Conservation (phyloP, 1,284 basidiomycete species). For the Puccinia triticina region DNA sequence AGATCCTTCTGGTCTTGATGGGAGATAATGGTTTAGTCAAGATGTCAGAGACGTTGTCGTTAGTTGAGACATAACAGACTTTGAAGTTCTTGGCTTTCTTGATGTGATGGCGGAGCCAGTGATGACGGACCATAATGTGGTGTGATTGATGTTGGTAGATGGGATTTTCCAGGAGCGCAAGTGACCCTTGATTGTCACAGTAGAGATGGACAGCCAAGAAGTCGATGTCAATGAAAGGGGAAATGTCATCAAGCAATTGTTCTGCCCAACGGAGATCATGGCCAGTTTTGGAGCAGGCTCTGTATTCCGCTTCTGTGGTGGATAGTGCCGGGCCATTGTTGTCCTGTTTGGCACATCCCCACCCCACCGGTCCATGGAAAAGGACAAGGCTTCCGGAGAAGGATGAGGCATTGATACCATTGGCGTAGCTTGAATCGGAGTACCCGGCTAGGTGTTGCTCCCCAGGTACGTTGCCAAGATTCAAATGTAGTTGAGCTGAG, state of each 20-base stretch:
- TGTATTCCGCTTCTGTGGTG: no score
- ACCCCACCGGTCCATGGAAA: not conserved
- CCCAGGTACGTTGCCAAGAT: not conserved
- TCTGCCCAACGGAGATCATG: not conserved
- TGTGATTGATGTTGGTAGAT: not conserved
- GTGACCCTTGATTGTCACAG: not conserved
- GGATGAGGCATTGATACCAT: not conserved
- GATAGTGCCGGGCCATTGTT: not conserved
- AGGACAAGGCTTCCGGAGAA: not conserved
- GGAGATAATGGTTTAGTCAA: not conserved
- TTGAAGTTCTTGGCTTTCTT: not conserved
- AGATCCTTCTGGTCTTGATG: not conserved
- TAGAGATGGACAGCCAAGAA: not conserved
- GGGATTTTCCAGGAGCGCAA: not conserved
- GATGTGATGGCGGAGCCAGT: conserved; percentile 11
- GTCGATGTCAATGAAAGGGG: not conserved
- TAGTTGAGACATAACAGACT: not conserved
- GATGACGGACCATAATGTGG: not conserved
- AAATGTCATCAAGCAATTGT: not conserved
- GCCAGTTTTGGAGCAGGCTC: no score
- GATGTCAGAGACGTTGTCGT: not conserved
- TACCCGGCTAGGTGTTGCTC: not conserved
- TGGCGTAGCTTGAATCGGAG: conserved; percentile 6
- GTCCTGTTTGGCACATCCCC: not conserved
- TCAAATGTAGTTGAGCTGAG: not conserved